Percentiles rank a stretch among this genome's conserved stretches.
phyloP scores from a whole-genome alignment of 768 basidiomycete species.

The Paxillus ammoniavirescens region DNA sequence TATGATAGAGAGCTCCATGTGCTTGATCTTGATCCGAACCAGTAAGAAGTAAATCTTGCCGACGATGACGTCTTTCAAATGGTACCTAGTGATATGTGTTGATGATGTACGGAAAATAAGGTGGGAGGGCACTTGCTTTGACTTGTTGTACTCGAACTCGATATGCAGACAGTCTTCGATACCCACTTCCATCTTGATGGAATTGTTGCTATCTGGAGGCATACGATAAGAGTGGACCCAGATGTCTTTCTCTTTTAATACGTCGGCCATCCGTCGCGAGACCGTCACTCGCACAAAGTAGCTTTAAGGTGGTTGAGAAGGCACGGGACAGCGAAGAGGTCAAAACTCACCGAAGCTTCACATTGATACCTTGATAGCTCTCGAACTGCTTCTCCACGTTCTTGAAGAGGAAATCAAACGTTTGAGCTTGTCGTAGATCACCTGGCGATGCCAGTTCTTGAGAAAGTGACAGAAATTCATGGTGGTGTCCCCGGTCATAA shows the following conservation, averaged over 20 bases:
- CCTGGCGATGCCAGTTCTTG: slow-evolving; percentile 96
- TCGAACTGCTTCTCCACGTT: slow-evolving; percentile 99
- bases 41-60: slow-evolving; percentile 99
- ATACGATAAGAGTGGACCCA: slow-evolving; percentile 99
- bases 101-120: not conserved
- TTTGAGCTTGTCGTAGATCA: slow-evolving; percentile 95
- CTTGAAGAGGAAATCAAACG: slow-evolving; percentile 96
- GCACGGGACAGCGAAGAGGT: not conserved
- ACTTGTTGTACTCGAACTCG: slow-evolving; percentile 99
- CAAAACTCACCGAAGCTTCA: slow-evolving; percentile 79
- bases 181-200: slow-evolving; percentile 99
- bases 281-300: slow-evolving; percentile 93
- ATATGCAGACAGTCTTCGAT: slow-evolving; percentile 99
- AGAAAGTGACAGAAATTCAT: slow-evolving; percentile 93
- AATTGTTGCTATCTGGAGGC: slow-evolving; percentile 97
- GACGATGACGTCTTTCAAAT: slow-evolving; percentile 97
- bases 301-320: slow-evolving; percentile 40
- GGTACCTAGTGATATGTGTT: slow-evolving; percentile 62
- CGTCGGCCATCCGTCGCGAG: slow-evolving; percentile 89
- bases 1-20: slow-evolving; percentile 99
- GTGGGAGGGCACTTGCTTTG: slow-evolving; percentile 63
- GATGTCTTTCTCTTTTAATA: slow-evolving; percentile 87
- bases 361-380: slow-evolving; percentile 97
- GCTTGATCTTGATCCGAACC: slow-evolving; percentile 98
- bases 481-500: slow-evolving; percentile 97